Evolutionary conservation across 352 stramenopile genomes (phyloP).

Genomic region (Phytophthora palmivora): DNA sequence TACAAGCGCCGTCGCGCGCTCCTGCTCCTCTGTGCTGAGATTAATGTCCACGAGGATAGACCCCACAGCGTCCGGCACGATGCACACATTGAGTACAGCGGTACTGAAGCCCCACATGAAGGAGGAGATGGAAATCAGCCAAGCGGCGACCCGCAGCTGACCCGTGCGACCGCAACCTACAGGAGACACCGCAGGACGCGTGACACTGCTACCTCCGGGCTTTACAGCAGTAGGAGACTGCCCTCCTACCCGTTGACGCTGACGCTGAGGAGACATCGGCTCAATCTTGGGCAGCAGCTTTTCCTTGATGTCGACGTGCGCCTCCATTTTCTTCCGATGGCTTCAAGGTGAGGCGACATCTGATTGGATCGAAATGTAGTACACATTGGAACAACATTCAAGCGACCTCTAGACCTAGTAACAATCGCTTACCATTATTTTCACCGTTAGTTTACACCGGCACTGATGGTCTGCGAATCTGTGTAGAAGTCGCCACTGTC

Average conservation of each 20-base stretch:
- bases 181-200: background rate
- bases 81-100: constrained; percentile 81
- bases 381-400: background rate
- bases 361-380: background rate
- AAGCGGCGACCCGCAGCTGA: constrained; percentile 59
- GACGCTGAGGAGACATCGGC: constrained; percentile 18
- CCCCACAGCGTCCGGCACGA: constrained; percentile 71
- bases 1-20: constrained; percentile 77
- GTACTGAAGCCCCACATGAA: constrained; percentile 84
- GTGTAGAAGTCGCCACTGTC: too few relatives aligned
- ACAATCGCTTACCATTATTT: too few relatives aligned
- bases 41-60: constrained; percentile 81
- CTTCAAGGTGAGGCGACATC: constrained; percentile 16
- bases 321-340: constrained; percentile 26
- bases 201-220: background rate
- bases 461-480: too few relatives aligned
- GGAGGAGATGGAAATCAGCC: constrained; percentile 74
- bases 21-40: constrained; percentile 72
- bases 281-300: constrained; percentile 41
- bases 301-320: constrained; percentile 47
- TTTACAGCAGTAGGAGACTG: constrained; percentile 8
- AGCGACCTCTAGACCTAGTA: too few relatives aligned
- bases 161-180: constrained; percentile 29
- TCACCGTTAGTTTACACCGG: too few relatives aligned
- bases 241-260: constrained; percentile 24